A percentile compares a stretch with the other conserved stretches of the same genome.
Conservation (phyloP, 2,329 filamentous ascomycete genomes). For the Exophiala lecanii-corni region DNA sequence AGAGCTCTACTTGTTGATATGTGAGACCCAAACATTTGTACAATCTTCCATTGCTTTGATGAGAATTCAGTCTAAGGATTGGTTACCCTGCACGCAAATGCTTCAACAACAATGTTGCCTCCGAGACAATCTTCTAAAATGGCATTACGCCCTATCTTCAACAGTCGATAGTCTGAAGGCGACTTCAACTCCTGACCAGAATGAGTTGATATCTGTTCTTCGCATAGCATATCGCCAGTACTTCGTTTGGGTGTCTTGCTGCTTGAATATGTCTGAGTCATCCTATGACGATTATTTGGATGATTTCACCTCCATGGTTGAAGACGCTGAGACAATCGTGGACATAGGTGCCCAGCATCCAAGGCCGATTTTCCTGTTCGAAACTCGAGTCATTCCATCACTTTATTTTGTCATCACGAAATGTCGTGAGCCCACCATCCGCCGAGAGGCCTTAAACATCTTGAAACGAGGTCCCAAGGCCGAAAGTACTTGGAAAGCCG, state of each 20-base stretch:
- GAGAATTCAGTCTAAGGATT: too few relatives aligned
- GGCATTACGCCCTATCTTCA: too few relatives aligned
- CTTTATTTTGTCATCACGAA: constrained; percentile 9
- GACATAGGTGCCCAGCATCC: background rate
- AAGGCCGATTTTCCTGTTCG: constrained; percentile 11
- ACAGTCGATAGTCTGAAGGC: too few relatives aligned
- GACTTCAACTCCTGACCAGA: too few relatives aligned
- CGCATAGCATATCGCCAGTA: constrained; percentile 7
- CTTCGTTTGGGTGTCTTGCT: constrained; percentile 7
- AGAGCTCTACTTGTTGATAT: background rate
- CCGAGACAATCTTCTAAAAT: too few relatives aligned
- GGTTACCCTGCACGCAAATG: too few relatives aligned
- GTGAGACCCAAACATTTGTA: background rate
- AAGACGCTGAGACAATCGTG: constrained; percentile 4
- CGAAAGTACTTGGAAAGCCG: constrained; percentile 14
- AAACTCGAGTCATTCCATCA: constrained; percentile 18
- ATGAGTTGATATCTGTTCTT: too few relatives aligned
- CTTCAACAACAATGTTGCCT: too few relatives aligned
- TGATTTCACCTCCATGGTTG: constrained; percentile 8
- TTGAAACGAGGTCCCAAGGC: constrained; percentile 3
- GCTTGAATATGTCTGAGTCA: constrained; percentile 2
- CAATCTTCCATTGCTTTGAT: too few relatives aligned
- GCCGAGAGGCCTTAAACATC: constrained; percentile 11
- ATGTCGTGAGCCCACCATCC: constrained; percentile 16
- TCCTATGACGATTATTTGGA: constrained; percentile 3